Conservation (phyloP, 2,329 filamentous ascomycete species). For the Fusarium odoratissimum region DNA sequence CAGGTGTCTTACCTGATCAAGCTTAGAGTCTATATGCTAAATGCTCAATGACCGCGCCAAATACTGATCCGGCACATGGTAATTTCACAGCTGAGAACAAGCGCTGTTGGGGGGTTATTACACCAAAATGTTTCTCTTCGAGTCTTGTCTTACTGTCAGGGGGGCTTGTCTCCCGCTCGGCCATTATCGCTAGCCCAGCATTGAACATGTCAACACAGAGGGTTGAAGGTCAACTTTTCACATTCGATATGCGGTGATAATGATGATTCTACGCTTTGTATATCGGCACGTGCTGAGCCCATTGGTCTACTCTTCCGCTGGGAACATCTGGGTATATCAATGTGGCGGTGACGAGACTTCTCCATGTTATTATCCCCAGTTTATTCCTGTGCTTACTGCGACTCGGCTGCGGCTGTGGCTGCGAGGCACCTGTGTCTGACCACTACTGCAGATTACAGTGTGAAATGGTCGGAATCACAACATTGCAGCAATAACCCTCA, state of each 20-base stretch:
- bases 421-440: neutral
- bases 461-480: conserved; percentile 10
- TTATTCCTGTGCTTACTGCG: conserved; percentile 8
- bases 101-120: neutral
- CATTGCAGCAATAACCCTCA: conserved; percentile 3
- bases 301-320: conserved; percentile 36
- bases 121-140: neutral
- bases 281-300: conserved; percentile 20
- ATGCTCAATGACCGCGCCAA: conserved; percentile 15
- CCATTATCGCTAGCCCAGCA: neutral
- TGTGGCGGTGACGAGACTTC: conserved; percentile 18
- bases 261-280: neutral
- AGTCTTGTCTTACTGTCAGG: neutral
- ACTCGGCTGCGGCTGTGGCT: conserved; percentile 23
- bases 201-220: neutral
- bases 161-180: neutral
- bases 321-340: neutral
- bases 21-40: conserved; percentile 24
- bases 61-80: conserved; percentile 17
- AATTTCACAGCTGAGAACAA: conserved; percentile 36
- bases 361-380: conserved; percentile 8
- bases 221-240: neutral
- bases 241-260: conserved; percentile 4
- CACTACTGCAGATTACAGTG: neutral
- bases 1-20: conserved; percentile 28